A percentile compares a stretch with the other conserved stretches of the same genome.
These are phyloP conservation scores for Melastoma malabathricum DNA, from an alignment of 345 rosid species.

Conservation along the genomic window DNA sequence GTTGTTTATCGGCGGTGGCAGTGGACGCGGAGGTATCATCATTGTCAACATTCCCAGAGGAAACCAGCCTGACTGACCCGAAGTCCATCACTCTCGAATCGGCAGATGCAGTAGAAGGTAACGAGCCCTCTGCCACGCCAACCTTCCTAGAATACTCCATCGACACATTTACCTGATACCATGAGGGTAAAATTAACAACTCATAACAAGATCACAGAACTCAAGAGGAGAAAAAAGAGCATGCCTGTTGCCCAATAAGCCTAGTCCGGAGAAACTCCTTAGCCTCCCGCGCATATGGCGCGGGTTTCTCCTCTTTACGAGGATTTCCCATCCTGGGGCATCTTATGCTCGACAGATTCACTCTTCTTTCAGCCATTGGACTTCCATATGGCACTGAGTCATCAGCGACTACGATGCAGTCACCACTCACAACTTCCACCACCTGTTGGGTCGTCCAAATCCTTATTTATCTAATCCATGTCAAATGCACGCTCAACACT, in stretches of 20 bases:
- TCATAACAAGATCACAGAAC: background rate
- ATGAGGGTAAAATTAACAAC: background rate
- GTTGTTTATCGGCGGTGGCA: conserved; percentile 26
- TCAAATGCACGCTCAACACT: background rate
- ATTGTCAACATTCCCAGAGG: conserved; percentile 47
- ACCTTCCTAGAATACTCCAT: conserved; percentile 96
- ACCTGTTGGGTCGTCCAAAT: conserved; percentile 41
- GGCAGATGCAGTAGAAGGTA: conserved; percentile 33
- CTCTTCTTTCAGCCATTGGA: conserved; percentile 76
- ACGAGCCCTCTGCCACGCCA: conserved; percentile 43
- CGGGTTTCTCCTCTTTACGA: conserved; percentile 83
- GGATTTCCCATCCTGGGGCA: conserved; percentile 88
- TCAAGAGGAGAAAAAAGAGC: conserved; percentile 3
- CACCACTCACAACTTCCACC: conserved; percentile 95
- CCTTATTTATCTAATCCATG: no score
- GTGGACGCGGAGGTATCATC: conserved; percentile 39
- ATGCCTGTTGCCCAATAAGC: conserved; percentile 68
- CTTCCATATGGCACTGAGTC: conserved; percentile 77
- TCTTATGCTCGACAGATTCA: conserved; percentile 83
- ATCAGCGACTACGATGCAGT: conserved; percentile 82
- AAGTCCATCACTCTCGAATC: conserved; percentile 88
- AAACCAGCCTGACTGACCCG: conserved; percentile 70
- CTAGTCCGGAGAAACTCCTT: conserved; percentile 72
- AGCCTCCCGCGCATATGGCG: conserved; percentile 88
- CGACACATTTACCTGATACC: conserved; percentile 62